Base-by-base conservation (phyloP, 78 protist genomes). In the Creolimax fragrantissima region DNA sequence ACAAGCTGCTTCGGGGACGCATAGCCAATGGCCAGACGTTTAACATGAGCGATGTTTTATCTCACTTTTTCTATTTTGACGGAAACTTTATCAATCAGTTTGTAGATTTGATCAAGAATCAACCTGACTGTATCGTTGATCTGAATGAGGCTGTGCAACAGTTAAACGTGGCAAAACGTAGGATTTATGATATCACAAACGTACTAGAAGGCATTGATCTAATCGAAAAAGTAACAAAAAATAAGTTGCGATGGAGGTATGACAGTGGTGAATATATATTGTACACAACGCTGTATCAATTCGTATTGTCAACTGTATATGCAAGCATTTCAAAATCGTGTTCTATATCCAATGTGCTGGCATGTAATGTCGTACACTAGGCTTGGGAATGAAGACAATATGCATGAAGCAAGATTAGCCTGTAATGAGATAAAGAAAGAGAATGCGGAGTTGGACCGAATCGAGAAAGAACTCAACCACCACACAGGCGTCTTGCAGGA, bases 111-210 rank as follows among this genome's bases (percentile, higher is more conserved):
- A 2, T 92, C 43, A 3, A 41, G 5, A 41, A 92, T 3, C 84
- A 45, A 6, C 88, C 90, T 4, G 89, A 44, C 43, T 86, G 90
- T n/a, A 3, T 44, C 4, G 84, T 92, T 35, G 90, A 92, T 24
- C 39, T 92, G 37, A 92, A 92, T 83, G 5, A 43, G 42, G 93
- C 93, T 2, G 93, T 89, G 3, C 6, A 41, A 3, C 3, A 2
- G 39, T 5, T 92, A 3, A 41, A 41, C 24, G 89, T 85, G 5
- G 35, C 81, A 6, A 98, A 98, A 89, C 94, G 99, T 3, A 93
- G 99, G 35, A 96, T 97, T 58, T 98, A 97, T 43, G 99, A 98
- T 81, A 97, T 98, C 85, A 97, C 98, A 3, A 97, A 97, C 91
- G 99, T 98, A 6, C 90, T 97, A 35, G 99, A 97, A 81, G 98